These are phyloP conservation scores for Metschnikowia continentalis DNA, from an alignment of 805 yeast genomes.

Conservation along the genomic window DNA sequence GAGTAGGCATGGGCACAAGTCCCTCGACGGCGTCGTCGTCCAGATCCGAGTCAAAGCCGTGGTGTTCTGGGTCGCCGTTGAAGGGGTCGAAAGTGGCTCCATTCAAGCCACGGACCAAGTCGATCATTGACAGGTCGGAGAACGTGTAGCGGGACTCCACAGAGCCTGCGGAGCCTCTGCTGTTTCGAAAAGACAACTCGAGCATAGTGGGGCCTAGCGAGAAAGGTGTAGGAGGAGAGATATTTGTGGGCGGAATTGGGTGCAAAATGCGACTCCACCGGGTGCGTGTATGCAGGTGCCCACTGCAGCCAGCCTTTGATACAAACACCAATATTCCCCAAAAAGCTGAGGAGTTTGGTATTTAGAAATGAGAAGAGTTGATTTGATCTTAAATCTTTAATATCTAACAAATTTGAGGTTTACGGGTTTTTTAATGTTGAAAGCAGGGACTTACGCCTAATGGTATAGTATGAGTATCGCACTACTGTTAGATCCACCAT, in stretches of 20 bases:
- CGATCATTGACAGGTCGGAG: slow-evolving; percentile 15
- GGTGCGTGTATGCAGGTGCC: neutral
- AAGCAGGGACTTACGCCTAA: too few relatives aligned
- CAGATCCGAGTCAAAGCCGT: neutral
- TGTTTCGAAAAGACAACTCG: neutral
- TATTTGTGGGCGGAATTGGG: slow-evolving; percentile 4
- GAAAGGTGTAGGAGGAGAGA: neutral
- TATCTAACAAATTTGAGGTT: too few relatives aligned
- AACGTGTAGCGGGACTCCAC: slow-evolving; percentile 4
- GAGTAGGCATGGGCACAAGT: neutral
- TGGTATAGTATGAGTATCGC: too few relatives aligned
- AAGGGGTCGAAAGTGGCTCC: slow-evolving; percentile 3
- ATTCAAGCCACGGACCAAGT: slow-evolving; percentile 13
- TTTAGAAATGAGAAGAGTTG: too few relatives aligned
- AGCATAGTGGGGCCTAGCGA: neutral
- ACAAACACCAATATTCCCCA: too few relatives aligned
- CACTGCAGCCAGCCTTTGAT: neutral
- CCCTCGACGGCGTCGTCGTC: neutral
- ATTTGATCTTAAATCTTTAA: too few relatives aligned
- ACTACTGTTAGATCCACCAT: too few relatives aligned
- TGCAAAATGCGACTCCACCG: slow-evolving; percentile 5
- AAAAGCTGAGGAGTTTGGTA: too few relatives aligned
- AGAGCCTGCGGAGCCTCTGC: slow-evolving; percentile 5
- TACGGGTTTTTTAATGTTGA: too few relatives aligned
- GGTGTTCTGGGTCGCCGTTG: neutral